phyloP scores from a whole-genome alignment of 2,329 filamentous ascomycete genomes.

The Claviceps sp. region DNA sequence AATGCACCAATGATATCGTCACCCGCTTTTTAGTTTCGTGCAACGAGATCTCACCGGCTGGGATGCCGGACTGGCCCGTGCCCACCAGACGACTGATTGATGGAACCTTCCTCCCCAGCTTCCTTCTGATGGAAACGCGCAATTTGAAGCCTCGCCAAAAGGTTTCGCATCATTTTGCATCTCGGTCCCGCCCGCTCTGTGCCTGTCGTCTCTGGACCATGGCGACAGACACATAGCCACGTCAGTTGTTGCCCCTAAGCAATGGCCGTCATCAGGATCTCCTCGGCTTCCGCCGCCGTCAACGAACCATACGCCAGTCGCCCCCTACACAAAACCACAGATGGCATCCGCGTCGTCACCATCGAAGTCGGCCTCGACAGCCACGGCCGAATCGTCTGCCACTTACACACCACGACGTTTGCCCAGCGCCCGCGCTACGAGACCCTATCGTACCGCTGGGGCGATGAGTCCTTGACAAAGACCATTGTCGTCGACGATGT shows the following conservation, averaged over 20 bases:
- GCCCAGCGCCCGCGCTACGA: slow-evolving; percentile 7
- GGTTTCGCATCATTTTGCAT: not conserved
- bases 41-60: no score
- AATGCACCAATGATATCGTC: no score
- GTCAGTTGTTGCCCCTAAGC: no score
- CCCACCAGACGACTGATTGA: no score
- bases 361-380: slow-evolving; percentile 1
- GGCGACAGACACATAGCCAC: not conserved
- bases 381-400: slow-evolving; percentile 3
- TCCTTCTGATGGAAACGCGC: not conserved
- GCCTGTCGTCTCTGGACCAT: not conserved
- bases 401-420: slow-evolving; percentile 5
- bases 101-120: no score
- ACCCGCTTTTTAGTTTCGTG: no score
- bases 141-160: not conserved
- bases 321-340: not conserved
- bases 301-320: slow-evolving; percentile 3
- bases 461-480: slow-evolving; percentile 5
- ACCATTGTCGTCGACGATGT: slow-evolving; percentile 7
- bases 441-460: slow-evolving; percentile 11
- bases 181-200: not conserved
- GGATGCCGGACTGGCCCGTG: no score
- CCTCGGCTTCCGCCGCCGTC: not conserved
- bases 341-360: slow-evolving; percentile 7
- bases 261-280: not conserved